A percentile compares a stretch with the other conserved stretches of the same genome.
phyloP scores from a whole-genome alignment of 2,329 filamentous ascomycete species.

The Bipolaris bicolor region DNA sequence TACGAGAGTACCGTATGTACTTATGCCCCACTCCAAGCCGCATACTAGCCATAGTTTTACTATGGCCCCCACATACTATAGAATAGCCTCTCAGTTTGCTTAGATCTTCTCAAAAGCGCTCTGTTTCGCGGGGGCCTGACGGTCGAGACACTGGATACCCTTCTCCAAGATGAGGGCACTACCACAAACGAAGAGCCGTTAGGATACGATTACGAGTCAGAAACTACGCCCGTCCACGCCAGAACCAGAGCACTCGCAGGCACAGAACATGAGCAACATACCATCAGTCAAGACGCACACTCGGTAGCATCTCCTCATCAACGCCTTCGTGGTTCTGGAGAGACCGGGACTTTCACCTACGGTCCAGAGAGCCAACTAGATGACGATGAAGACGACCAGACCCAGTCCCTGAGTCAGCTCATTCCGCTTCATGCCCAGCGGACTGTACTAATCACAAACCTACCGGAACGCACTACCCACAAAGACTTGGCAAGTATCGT shows the following conservation, averaged over 20 bases:
- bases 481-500: slow-evolving; percentile 69
- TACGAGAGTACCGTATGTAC: slow-evolving; percentile 62
- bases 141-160: slow-evolving; percentile 56
- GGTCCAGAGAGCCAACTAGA: slow-evolving; percentile 13
- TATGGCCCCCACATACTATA: not conserved
- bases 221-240: slow-evolving; percentile 20
- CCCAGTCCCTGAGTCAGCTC: slow-evolving; percentile 7
- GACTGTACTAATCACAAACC: slow-evolving; percentile 67
- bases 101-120: slow-evolving; percentile 55
- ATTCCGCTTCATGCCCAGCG: slow-evolving; percentile 52
- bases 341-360: slow-evolving; percentile 25
- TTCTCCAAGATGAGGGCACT: slow-evolving; percentile 45
- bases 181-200: slow-evolving; percentile 21
- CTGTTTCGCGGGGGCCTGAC: slow-evolving; percentile 60
- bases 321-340: slow-evolving; percentile 25
- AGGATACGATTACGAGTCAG: slow-evolving; percentile 22
- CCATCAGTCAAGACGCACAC: slow-evolving; percentile 24
- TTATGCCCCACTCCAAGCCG: not conserved
- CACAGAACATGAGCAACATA: slow-evolving; percentile 6
- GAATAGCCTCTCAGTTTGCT: slow-evolving; percentile 6
- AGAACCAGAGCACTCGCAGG: slow-evolving; percentile 17
- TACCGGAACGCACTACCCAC: slow-evolving; percentile 68
- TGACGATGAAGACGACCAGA: slow-evolving; percentile 12
- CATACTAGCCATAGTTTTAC: not conserved
- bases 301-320: slow-evolving; percentile 17